A percentile compares a stretch with the other conserved stretches of the same genome.
phyloP scores from a whole-genome alignment of 768 basidiomycete species.

The Macrolepiota albuminosa region DNA sequence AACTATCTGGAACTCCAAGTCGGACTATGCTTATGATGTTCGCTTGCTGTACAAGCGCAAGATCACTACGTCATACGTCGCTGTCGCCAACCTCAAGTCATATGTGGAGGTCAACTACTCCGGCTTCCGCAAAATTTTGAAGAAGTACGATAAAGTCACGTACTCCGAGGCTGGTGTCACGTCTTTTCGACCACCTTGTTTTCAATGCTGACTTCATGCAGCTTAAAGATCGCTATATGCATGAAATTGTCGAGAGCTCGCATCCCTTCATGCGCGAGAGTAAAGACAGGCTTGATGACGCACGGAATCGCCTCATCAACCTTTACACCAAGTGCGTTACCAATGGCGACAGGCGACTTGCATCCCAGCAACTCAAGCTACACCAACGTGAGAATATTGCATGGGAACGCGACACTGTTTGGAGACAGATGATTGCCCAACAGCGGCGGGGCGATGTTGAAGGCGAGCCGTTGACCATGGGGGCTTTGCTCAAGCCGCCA shows the following conservation, averaged over 20 bases:
- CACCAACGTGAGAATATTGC: slow-evolving; percentile 92
- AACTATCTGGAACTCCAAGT: slow-evolving; percentile 73
- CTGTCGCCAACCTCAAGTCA: slow-evolving; percentile 69
- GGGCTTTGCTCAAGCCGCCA: slow-evolving; percentile 42
- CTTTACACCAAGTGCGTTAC: slow-evolving; percentile 87
- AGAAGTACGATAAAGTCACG: slow-evolving; percentile 98
- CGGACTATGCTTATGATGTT: slow-evolving; percentile 80
- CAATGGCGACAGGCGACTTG: slow-evolving; percentile 58
- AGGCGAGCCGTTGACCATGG: slow-evolving; percentile 25
- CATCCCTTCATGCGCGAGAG: slow-evolving; percentile 63
- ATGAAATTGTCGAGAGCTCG: slow-evolving; percentile 59
- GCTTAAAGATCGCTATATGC: slow-evolving; percentile 78
- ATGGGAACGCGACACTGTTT: slow-evolving; percentile 96
- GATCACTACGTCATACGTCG: slow-evolving; percentile 79
- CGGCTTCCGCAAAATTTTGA: slow-evolving; percentile 92
- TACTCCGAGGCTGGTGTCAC: slow-evolving; percentile 47
- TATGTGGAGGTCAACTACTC: slow-evolving; percentile 92
- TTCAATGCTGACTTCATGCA: slow-evolving; percentile 18
- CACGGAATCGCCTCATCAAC: slow-evolving; percentile 54
- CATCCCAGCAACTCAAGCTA: slow-evolving; percentile 77
- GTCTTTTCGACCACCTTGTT: neutral
- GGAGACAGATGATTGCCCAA: slow-evolving; percentile 90
- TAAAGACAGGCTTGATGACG: slow-evolving; percentile 56
- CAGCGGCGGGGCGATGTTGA: slow-evolving; percentile 62
- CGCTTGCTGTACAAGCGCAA: slow-evolving; percentile 85